Percentiles rank a stretch among this genome's conserved stretches.
phyloP scores from a whole-genome alignment of 345 rosid genomes.

The Lumnitzera littorea region DNA sequence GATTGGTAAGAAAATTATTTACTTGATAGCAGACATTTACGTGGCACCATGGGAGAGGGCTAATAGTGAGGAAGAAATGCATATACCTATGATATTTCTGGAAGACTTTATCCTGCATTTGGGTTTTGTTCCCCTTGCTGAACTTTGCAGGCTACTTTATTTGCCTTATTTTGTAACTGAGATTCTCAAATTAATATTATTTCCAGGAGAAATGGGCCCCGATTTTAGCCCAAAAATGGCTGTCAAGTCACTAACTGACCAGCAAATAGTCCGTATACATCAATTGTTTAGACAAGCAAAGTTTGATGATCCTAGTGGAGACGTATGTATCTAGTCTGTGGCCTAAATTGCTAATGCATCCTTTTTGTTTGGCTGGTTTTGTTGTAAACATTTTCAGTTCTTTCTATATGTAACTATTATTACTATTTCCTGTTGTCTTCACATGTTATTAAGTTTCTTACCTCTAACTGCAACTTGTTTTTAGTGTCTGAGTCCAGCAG shows the following conservation, averaged over 20 bases:
- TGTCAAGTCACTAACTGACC: constrained; percentile 74
- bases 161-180: background rate
- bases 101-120: too few relatives aligned
- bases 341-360: constrained; percentile 1
- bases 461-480: constrained; percentile 7
- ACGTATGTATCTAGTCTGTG: constrained; percentile 44
- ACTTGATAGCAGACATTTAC: too few relatives aligned
- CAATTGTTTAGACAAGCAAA: constrained; percentile 98
- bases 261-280: constrained; percentile 94
- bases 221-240: constrained; percentile 75
- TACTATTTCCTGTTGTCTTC: background rate
- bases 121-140: too few relatives aligned
- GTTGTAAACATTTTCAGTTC: background rate
- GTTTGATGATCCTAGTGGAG: constrained; percentile 94
- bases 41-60: too few relatives aligned
- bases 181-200: background rate
- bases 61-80: too few relatives aligned
- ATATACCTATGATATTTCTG: too few relatives aligned
- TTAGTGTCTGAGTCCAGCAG: constrained; percentile 98
- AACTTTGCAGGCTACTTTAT: too few relatives aligned
- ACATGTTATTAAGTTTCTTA: background rate
- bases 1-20: constrained; percentile 15
- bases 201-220: constrained; percentile 90
- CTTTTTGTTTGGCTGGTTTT: background rate
- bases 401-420: background rate